A percentile compares a stretch with the other conserved stretches of the same genome.
These are phyloP conservation scores for Coniophora puteana DNA, from an alignment of 1,284 basidiomycete genomes.

Conservation along the genomic window DNA sequence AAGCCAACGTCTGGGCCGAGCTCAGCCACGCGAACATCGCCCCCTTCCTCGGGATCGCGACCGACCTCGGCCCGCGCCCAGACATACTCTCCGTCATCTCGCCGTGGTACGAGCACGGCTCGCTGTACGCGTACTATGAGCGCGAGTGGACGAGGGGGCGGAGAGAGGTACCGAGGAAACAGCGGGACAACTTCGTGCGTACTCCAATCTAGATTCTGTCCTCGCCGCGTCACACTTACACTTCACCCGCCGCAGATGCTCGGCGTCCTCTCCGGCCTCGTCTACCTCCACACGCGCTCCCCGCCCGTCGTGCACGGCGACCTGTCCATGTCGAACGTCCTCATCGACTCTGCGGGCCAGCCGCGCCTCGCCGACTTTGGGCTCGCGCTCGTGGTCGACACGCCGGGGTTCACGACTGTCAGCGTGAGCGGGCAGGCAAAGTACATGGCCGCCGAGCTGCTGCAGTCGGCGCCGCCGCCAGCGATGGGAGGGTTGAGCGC, in stretches of 20 bases:
- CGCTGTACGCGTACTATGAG: constrained; percentile 14
- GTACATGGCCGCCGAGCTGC: neutral
- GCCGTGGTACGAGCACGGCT: constrained; percentile 21
- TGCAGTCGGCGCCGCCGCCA: no score
- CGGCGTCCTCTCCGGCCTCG: constrained; percentile 21
- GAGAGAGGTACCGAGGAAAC: no score
- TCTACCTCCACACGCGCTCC: constrained; percentile 21
- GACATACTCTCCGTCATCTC: constrained; percentile 25
- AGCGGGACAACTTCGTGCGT: no score
- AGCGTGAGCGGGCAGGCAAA: neutral
- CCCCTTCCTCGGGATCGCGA: constrained; percentile 22
- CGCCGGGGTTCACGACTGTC: neutral
- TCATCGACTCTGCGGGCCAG: constrained; percentile 15
- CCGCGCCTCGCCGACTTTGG: constrained; percentile 25
- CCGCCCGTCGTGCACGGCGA: constrained; percentile 23
- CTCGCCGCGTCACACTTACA: neutral
- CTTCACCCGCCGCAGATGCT: constrained; percentile 10
- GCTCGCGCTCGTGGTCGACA: constrained; percentile 4
- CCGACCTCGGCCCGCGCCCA: constrained; percentile 10
- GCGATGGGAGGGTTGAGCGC: no score
- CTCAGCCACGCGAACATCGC: constrained; percentile 22
- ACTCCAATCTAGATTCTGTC: no score
- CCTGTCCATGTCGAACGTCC: constrained; percentile 22
- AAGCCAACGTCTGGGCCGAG: constrained; percentile 24
- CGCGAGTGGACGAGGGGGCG: constrained; percentile 5